A percentile compares a stretch with the other conserved stretches of the same genome.
phyloP scores from a whole-genome alignment of 176 grass and related monocot species.

The Eleusine coracana region DNA sequence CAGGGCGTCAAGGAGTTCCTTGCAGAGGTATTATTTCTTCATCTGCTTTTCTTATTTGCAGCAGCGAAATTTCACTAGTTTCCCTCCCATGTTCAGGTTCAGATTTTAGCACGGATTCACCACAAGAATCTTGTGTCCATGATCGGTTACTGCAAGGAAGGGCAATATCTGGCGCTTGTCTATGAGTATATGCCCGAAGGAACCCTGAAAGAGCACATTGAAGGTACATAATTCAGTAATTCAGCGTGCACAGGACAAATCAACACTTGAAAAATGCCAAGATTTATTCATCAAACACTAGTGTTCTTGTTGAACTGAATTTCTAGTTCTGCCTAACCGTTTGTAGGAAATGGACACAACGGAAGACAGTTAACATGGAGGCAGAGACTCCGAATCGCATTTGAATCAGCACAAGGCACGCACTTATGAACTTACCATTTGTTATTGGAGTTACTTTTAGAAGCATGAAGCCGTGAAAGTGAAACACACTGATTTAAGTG shows the following conservation, averaged over 20 bases:
- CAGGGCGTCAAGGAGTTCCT: no score
- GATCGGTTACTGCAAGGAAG: conserved; percentile 70
- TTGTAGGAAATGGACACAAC: background rate
- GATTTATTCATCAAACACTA: background rate
- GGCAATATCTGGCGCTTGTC: conserved; percentile 50
- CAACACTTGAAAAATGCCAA: background rate
- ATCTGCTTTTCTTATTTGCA: no score
- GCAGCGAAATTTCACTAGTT: background rate
- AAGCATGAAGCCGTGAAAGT: no score
- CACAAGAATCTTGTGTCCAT: conserved; percentile 61
- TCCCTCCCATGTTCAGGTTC: conserved; percentile 33
- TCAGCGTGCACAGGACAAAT: background rate
- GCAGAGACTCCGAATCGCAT: no score
- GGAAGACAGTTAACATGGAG: no score
- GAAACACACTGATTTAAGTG: no score
- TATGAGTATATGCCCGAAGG: conserved; percentile 71
- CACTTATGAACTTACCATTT: no score
- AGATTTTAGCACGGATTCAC: conserved; percentile 61
- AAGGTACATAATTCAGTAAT: background rate
- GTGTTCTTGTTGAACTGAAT: no score
- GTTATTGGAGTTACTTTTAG: background rate
- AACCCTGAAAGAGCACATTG: conserved; percentile 40
- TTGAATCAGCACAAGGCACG: no score
- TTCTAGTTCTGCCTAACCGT: no score
- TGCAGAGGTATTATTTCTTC: no score